Conservation (phyloP, 345 rosid genomes). For the Salix exigua region DNA sequence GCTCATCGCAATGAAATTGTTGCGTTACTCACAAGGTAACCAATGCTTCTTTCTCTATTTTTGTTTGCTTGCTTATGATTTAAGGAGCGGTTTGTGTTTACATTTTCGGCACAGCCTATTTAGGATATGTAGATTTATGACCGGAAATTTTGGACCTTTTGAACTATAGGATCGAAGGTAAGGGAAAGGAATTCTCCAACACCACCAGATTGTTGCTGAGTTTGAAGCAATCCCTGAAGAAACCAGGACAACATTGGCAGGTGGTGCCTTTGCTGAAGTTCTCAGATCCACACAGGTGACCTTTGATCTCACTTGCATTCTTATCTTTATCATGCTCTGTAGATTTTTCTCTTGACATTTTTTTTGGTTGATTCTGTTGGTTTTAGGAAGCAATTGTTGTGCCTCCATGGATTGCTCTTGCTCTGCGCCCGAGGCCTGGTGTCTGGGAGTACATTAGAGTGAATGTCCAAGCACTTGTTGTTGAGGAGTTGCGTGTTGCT, state of each 20-base stretch:
- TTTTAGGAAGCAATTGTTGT: conserved; percentile 81
- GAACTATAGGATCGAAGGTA: conserved; percentile 53
- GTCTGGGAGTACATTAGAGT: conserved; percentile 91
- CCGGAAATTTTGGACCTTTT: not conserved
- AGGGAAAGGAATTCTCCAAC: conserved; percentile 76
- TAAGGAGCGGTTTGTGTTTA: not conserved
- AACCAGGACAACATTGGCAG: conserved; percentile 45
- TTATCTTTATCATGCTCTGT: not conserved
- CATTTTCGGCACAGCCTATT: not conserved
- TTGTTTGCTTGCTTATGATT: too few relatives aligned
- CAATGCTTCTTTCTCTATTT: not conserved
- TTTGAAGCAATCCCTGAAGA: conserved; percentile 64
- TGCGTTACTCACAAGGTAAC: conserved; percentile 68
- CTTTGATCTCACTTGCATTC: not conserved
- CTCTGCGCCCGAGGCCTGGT: conserved; percentile 94
- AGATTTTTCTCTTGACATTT: not conserved
- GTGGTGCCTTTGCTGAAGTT: conserved; percentile 61
- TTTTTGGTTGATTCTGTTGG: conserved; percentile 1
- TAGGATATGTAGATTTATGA: not conserved
- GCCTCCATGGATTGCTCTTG: conserved; percentile 91
- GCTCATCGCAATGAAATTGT: conserved; percentile 61
- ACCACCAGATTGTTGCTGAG: conserved; percentile 66
- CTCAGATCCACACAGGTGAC: conserved; percentile 65
- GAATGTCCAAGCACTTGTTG: conserved; percentile 70
- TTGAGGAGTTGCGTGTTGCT: conserved; percentile 71